Evolutionary conservation across 345 rosid genomes (phyloP).

Genomic region (Linum usitatissimum): DNA sequence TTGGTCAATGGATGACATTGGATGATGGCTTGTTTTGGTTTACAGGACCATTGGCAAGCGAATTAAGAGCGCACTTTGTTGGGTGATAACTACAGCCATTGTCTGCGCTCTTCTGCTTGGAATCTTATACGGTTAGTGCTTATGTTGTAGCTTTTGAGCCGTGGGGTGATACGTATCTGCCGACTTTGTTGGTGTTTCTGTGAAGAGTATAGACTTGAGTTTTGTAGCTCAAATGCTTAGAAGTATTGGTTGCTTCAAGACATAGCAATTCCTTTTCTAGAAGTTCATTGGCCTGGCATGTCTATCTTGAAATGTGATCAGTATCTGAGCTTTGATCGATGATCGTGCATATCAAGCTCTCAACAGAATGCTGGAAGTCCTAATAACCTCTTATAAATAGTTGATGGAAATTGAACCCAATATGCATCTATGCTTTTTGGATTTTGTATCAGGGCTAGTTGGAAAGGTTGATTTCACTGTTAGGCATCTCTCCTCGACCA

Average conservation of each 20-base stretch:
- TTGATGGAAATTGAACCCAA: neutral
- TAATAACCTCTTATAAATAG: neutral
- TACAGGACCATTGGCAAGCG: slow-evolving; percentile 75
- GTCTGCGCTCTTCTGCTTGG: slow-evolving; percentile 82
- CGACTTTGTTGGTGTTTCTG: too few species aligned
- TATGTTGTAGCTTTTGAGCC: neutral
- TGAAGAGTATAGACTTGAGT: neutral
- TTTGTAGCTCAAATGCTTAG: neutral
- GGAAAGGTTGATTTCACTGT: slow-evolving; percentile 98
- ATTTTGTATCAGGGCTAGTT: slow-evolving; percentile 46
- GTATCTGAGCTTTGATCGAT: neutral
- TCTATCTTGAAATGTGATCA: neutral
- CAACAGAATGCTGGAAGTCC: too few species aligned
- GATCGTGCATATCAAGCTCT: neutral
- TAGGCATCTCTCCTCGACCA: slow-evolving; percentile 77
- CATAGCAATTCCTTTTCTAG: neutral
- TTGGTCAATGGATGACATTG: neutral
- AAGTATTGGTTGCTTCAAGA: neutral
- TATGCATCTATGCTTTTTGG: slow-evolving; percentile 11
- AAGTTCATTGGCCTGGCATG: neutral
- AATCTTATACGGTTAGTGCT: slow-evolving; percentile 71
- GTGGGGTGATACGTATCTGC: neutral
- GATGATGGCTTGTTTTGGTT: slow-evolving; percentile 3
- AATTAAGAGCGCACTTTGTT: slow-evolving; percentile 64
- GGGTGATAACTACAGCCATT: slow-evolving; percentile 75